Base-by-base conservation (phyloP, 2,329 filamentous ascomycete species). In the Fusarium duplospermum region DNA sequence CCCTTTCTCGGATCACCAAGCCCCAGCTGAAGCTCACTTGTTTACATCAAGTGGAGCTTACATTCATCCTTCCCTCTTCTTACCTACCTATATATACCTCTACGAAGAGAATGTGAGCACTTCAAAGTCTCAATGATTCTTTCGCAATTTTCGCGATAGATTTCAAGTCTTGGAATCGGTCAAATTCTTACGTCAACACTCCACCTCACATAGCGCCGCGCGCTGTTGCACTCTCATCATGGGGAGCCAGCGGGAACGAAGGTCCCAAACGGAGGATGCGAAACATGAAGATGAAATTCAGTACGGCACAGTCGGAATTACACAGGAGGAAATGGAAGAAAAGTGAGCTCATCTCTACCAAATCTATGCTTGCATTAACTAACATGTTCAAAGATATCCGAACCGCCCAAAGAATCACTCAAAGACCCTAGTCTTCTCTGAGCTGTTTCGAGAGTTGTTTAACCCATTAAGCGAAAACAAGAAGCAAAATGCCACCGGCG, bases 361-460 rank as follows among this genome's bases (percentile, higher is more conserved):
- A 24, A 36, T 45, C 14, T n/a, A n/a, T 8, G 10, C 10, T 11
- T 6, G 18, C 42, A 5, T 22, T 29, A 6, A n/a, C 75, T 81
- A 63, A 83, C 64, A 62, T 18, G n/a, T 16, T n/a, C 2, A n/a
- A 67, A 94, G 93, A 79, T 97, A 94, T 80, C 94, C 95, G 4
- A 92, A 94, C 78, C 90, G 95, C 4, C 96, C 96, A 4, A 89
- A 86, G 71, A 99, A 98, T 75, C 90, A 93, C 76, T 91, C 91
- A 42, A 90, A 90, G 71, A 98, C 96, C 1, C 85, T 97, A 11
- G 90, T 91, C 6, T 99, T 99, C 80, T 93, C 94, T 69, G 92
- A 93, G 5, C 87, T 99, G 0, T 94, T 93, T 81, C 85, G 88
- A 18, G 87, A 88, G 27, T 87, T 99, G 1, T 98, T 99, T 86